Conservation (phyloP, 371 early-diverging fungal species). For the Mucor lusitanicus region DNA sequence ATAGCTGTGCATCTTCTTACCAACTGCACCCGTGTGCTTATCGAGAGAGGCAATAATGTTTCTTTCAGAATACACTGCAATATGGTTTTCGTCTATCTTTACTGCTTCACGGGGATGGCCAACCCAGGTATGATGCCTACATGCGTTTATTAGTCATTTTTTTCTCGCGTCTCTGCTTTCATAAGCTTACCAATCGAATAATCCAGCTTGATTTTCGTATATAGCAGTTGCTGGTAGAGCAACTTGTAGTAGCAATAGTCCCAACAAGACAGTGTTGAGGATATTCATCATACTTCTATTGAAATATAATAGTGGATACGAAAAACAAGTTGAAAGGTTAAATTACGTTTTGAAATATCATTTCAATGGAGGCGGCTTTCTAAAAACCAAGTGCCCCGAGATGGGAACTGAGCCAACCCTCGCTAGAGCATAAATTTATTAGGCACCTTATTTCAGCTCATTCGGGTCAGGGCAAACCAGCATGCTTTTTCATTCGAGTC, state of each 20-base stretch:
- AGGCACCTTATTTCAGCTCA: too few relatives aligned
- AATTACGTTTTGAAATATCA: background rate
- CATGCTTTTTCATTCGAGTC: too few relatives aligned
- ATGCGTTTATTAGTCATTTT: background rate
- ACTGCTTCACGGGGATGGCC: constrained; percentile 52
- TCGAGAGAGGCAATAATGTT: constrained; percentile 64
- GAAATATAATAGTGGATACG: background rate
- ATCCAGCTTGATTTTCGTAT: constrained; percentile 54
- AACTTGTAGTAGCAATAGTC: constrained; percentile 12
- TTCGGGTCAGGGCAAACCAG: too few relatives aligned
- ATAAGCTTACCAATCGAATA: constrained; percentile 56
- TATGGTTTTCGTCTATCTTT: constrained; percentile 34
- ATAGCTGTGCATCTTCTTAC: constrained; percentile 29
- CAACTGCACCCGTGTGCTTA: constrained; percentile 56
- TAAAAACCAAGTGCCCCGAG: background rate
- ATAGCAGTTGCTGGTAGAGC: constrained; percentile 34
- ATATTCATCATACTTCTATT: background rate
- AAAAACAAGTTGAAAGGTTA: background rate
- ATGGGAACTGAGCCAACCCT: background rate
- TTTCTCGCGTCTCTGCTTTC: background rate
- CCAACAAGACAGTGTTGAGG: constrained; percentile 14
- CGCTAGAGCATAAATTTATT: too few relatives aligned
- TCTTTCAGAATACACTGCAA: constrained; percentile 62
- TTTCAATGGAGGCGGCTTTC: background rate
- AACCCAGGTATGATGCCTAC: constrained; percentile 67